phyloP scores from a whole-genome alignment of 179 eudicot genomes.

The Amaranthus tricolor region DNA sequence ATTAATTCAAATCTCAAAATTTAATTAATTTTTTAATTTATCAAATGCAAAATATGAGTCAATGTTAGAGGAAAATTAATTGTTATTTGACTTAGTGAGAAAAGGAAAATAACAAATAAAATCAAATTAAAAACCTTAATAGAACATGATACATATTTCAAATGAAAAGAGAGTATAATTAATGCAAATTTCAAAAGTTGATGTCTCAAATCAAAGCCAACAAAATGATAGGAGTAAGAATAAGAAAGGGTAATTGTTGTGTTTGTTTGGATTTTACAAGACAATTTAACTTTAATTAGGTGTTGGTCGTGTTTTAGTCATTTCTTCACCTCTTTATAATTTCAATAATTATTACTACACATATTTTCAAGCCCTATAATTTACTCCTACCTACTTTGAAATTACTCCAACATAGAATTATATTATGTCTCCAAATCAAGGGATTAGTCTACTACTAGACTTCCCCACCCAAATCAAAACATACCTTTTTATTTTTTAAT shows the following conservation, averaged over 20 bases:
- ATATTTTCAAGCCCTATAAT: slow-evolving; percentile 12
- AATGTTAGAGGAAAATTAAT: too few relatives aligned
- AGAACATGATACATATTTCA: neutral
- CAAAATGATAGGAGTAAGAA: slow-evolving; percentile 18
- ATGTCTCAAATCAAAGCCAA: slow-evolving; percentile 25
- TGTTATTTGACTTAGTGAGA: too few relatives aligned
- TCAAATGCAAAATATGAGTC: too few relatives aligned
- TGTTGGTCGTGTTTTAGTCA: slow-evolving; percentile 8
- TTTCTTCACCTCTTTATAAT: neutral
- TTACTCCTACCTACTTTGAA: neutral
- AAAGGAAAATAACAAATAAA: too few relatives aligned
- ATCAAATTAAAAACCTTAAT: too few relatives aligned
- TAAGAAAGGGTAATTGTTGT: slow-evolving; percentile 20
- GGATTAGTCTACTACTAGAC: slow-evolving; percentile 22
- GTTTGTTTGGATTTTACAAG: slow-evolving; percentile 28
- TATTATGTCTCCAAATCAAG: slow-evolving; percentile 17
- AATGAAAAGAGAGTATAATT: neutral
- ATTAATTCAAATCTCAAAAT: too few relatives aligned
- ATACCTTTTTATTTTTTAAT: neutral
- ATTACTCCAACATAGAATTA: neutral
- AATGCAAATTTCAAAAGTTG: neutral
- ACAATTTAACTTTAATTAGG: slow-evolving; percentile 36
- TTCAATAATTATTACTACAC: neutral
- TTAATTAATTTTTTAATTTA: too few relatives aligned
- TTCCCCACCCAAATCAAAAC: neutral